Evolutionary conservation across 306 rosid genomes (phyloP), one percentile per base, ranked within the genome.

Genomic region (Castanopsis chinensis): DNA sequence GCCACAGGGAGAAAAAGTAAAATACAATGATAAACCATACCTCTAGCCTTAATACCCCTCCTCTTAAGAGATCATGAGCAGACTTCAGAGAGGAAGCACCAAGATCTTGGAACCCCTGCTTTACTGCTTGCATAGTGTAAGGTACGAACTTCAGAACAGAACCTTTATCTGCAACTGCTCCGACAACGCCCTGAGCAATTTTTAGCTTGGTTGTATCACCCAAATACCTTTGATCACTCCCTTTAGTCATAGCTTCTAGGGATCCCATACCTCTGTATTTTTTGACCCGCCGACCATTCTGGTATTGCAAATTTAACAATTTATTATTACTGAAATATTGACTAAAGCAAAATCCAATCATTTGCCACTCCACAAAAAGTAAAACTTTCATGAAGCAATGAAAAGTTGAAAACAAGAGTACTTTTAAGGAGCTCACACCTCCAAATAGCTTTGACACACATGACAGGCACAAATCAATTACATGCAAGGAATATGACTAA

Each of bases 241-340:
- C 99, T 82, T 93, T 93, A 21, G 91, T 93, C 98, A 95, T 95
- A 71, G 99, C 99, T 90, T 95, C 99, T 78, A 95, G 84, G 45
- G 97, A 95, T 45, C 99, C 98, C 99, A 95, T 95, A 78, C 98
- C 98, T 75, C 98, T 79, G 61, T 95, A 93, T 74, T 89, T 95
- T 73, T 95, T 95, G 2, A 95, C 80, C n/a, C 89, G 89, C 45
- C 51, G 77, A 75, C 97, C 97, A 87, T 93, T 87, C 99, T 95
- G 85, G 75, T 17, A 79, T 52, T 72, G 28, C 59, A 81, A 88
- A 72, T 65, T 12, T 63, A 73, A 71, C 20, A 27, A 35, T 51
- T 73, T 11, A 9, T 10, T 25, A 60, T 80, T 27, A 82, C 57
- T 77, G 72, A 51, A 71, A 56, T 56, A 55, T 30, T 76, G 37